These are phyloP conservation scores for Allium fistulosum DNA, from an alignment of 106 monocot genomes.

Conservation along the genomic window DNA sequence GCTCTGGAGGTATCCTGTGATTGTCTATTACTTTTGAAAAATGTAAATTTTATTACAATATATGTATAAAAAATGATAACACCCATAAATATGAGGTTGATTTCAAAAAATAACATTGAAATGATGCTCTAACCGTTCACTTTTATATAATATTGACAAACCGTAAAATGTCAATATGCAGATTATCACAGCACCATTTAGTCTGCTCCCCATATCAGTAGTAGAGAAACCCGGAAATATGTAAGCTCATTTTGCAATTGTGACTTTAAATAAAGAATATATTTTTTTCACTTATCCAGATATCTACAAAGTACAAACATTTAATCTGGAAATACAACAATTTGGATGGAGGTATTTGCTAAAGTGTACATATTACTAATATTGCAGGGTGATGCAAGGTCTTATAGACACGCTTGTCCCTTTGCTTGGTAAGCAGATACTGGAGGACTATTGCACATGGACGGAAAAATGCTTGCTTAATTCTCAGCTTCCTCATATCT, in stretches of 20 bases:
- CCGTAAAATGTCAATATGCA: conserved; percentile 12
- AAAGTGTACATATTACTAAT: not conserved
- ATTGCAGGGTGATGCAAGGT: conserved; percentile 75
- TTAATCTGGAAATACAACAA: not conserved
- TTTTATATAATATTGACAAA: not conserved
- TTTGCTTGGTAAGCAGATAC: conserved; percentile 48
- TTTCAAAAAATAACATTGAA: too few species aligned
- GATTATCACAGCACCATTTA: conserved; percentile 71
- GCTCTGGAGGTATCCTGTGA: conserved; percentile 46
- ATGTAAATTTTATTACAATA: too few species aligned
- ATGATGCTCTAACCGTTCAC: not conserved
- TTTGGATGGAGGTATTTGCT: not conserved
- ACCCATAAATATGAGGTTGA: too few species aligned
- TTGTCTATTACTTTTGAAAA: too few species aligned
- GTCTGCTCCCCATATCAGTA: conserved; percentile 69
- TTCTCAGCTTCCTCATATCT: not conserved
- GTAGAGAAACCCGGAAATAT: conserved; percentile 84
- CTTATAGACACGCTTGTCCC: conserved; percentile 71
- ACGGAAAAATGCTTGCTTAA: conserved; percentile 13
- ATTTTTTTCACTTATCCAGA: not conserved
- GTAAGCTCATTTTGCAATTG: conserved; percentile 24
- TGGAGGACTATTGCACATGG: conserved; percentile 64
- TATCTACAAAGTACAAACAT: not conserved
- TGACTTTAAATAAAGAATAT: not conserved
- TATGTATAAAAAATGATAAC: too few species aligned